Conservation (phyloP, 192 early-diverging fungal genomes). For the Piromyces sp. region DNA sequence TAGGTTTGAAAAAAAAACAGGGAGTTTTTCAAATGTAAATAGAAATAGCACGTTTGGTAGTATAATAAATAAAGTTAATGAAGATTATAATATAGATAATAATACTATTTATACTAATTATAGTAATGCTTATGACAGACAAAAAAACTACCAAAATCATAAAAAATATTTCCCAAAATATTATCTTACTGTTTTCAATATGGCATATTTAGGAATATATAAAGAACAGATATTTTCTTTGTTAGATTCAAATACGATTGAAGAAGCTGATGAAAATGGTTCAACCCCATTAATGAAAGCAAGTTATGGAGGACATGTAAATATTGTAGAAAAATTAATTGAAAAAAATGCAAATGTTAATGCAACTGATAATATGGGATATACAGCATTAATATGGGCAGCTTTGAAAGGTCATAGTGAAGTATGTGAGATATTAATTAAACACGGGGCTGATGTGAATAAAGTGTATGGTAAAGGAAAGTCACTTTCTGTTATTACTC, state of each 20-base stretch:
- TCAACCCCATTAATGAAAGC: slow-evolving; percentile 8
- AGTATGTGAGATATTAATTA: slow-evolving; percentile 9
- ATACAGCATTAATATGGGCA: slow-evolving; percentile 31
- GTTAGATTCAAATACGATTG: no score
- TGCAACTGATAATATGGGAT: slow-evolving; percentile 11
- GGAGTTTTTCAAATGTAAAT: no score
- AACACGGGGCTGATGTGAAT: slow-evolving; percentile 8
- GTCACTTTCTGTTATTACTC: slow-evolving; percentile 14
- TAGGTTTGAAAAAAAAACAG: no score
- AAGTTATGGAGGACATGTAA: slow-evolving; percentile 12
- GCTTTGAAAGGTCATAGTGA: slow-evolving; percentile 14
- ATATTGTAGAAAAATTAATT: not conserved
- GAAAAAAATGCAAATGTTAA: not conserved
- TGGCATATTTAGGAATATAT: not conserved
- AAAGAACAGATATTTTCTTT: no score
- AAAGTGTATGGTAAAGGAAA: slow-evolving; percentile 15
- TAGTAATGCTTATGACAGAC: not conserved
- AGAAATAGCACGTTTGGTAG: no score
- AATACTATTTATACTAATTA: not conserved
- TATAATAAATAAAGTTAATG: not conserved
- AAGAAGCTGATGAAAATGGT: not conserved
- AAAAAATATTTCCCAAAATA: not conserved
- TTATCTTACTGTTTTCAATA: not conserved
- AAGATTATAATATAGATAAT: not conserved
- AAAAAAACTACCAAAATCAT: not conserved